Evolutionary conservation across 2,329 filamentous ascomycete genomes (phyloP).

Genomic region (Pseudopithomyces maydicus): DNA sequence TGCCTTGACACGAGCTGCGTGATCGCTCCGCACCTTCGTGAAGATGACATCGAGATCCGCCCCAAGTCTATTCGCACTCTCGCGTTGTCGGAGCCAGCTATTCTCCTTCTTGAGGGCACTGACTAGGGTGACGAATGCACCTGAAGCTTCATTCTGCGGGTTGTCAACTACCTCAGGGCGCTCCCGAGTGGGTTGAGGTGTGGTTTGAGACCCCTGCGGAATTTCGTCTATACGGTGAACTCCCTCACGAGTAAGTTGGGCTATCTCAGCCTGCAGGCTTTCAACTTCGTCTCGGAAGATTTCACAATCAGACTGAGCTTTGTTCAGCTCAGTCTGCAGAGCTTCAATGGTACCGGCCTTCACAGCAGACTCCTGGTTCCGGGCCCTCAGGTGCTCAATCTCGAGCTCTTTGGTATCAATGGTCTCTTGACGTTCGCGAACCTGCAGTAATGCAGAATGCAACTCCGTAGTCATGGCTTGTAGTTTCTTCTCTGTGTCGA

Average conservation of each 20-base stretch:
- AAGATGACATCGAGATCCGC: constrained; percentile 13
- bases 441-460: constrained; percentile 68
- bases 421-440: constrained; percentile 80
- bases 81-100: constrained; percentile 21
- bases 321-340: constrained; percentile 25
- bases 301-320: constrained; percentile 26
- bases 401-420: constrained; percentile 67
- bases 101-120: constrained; percentile 23
- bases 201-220: background rate
- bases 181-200: background rate
- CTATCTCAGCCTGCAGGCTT: constrained; percentile 23
- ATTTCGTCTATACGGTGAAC: background rate
- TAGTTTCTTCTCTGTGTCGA: constrained; percentile 85
- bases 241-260: constrained; percentile 9
- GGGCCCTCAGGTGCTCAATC: constrained; percentile 86
- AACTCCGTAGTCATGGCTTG: constrained; percentile 79
- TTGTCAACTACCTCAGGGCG: constrained; percentile 1
- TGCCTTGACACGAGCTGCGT: background rate
- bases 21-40: constrained; percentile 1
- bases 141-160: constrained; percentile 1
- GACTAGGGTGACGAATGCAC: constrained; percentile 15
- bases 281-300: constrained; percentile 23
- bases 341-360: constrained; percentile 29
- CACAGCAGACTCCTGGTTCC: constrained; percentile 32
- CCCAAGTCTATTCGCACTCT: constrained; percentile 14